Base-by-base conservation (phyloP, 176 grass and related monocot genomes). In the Cenchrus purpureus region DNA sequence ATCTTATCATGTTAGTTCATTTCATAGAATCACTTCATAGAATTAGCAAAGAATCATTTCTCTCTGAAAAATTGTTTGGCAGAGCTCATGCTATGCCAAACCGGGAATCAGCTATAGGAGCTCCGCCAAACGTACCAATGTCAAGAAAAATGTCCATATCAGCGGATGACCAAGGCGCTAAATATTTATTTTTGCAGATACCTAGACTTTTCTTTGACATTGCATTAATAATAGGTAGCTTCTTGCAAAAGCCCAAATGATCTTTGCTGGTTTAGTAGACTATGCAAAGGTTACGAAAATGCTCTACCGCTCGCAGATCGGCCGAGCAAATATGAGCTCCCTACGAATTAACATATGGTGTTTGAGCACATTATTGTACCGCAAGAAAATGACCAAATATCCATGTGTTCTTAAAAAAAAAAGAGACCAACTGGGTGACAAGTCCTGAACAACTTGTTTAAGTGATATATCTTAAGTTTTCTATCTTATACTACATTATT, bases 241-340 rank as follows among this genome's bases (percentile, higher is more conserved):
- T 25, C 25, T 25, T 53, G 71, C 71, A 74, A 54, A 73, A 74
- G 10, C 48, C 3, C 4, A 74, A 53, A 53, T 17, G 71, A 1
- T 15, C 71, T 74, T 74, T 10, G 50, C 71, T 73, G 45, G 14
- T 25, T 71, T 49, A 48, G 69, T 49, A 48, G 69, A 72, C 44
- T 13, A 25, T 25, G 20, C 12, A 12, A 43, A 1, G 68, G 44
- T 7, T 45, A 20, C 66, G 8, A 4, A 63, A 63, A 69, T 45
- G 40, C 8, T 44, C 40, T 11, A 20, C 10, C 42, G 44, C 19
- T 22, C 12, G 68, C 42, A 7, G 12, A 49, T 25, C 48, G 10
- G 14, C 68, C 20, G 4, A 51, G 3, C 15, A 29, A 63, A 52
- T 52, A 60, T 52, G 2, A 72, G 48, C 20, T 49, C 20, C n/a